phyloP scores from a whole-genome alignment of 139 green algal genomes.

The Chlamydomonas urium region DNA sequence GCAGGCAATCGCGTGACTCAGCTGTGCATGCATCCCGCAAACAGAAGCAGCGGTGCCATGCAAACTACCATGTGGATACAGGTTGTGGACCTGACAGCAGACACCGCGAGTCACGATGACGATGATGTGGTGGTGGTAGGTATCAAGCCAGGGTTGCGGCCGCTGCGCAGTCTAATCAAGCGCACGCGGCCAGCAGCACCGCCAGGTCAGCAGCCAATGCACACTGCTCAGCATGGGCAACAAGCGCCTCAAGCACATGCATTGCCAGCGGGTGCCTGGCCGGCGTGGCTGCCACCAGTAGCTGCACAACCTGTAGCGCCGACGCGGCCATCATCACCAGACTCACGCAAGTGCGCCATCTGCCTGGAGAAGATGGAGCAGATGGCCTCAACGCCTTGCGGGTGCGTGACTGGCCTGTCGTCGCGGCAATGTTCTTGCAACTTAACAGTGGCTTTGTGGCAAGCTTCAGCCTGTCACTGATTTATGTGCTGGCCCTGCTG shows the following conservation, averaged over 20 bases:
- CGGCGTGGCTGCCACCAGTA: background rate
- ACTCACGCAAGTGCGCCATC: background rate
- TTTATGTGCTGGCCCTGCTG: background rate
- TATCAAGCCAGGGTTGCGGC: background rate
- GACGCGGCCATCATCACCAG: background rate
- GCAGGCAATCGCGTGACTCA: too few species aligned
- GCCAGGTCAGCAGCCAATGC: background rate
- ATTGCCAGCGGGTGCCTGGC: background rate
- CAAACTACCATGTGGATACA: too few species aligned
- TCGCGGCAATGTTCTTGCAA: background rate
- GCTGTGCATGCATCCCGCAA: too few species aligned
- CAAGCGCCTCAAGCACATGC: background rate
- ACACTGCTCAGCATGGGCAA: background rate
- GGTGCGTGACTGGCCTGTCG: too few species aligned
- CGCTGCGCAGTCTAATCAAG: background rate
- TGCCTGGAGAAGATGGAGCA: slow-evolving; percentile 7
- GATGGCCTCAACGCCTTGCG: slow-evolving; percentile 2
- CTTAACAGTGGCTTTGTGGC: background rate
- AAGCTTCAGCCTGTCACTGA: background rate
- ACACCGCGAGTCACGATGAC: slow-evolving; percentile 1
- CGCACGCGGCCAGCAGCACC: too few species aligned
- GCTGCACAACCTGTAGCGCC: background rate
- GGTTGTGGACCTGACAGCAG: too few species aligned
- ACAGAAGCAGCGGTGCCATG: too few species aligned
- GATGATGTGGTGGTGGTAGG: background rate